Evolutionary conservation across 306 rosid genomes (phyloP).

Genomic region (Cyclanthera cordifolia): DNA sequence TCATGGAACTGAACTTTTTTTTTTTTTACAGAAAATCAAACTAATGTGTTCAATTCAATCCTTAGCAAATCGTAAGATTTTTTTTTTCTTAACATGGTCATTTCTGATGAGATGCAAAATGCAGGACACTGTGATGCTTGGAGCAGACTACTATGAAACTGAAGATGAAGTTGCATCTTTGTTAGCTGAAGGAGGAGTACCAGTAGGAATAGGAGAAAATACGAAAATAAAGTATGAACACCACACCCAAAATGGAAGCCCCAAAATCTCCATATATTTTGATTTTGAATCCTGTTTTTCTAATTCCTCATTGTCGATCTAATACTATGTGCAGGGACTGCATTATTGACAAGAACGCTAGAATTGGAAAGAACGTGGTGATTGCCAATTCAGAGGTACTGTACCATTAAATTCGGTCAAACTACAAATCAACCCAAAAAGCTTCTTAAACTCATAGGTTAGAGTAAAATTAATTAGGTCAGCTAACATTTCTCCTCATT

Average conservation of each 20-base stretch:
- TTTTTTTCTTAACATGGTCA: not conserved
- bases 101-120: not conserved
- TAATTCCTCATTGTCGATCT: slow-evolving; percentile 15
- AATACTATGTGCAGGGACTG: slow-evolving; percentile 45
- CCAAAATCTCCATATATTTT: not conserved
- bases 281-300: not conserved
- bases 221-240: slow-evolving; percentile 54
- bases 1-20: not conserved
- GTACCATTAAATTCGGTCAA: no score
- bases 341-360: slow-evolving; percentile 85
- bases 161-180: slow-evolving; percentile 44
- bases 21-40: not conserved
- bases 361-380: slow-evolving; percentile 70
- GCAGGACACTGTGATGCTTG: slow-evolving; percentile 95
- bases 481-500: no score
- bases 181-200: slow-evolving; percentile 76
- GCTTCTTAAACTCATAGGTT: no score
- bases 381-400: slow-evolving; percentile 71
- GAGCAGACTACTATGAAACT: slow-evolving; percentile 89
- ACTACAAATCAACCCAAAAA: no score
- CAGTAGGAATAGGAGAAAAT: slow-evolving; percentile 85
- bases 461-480: no score
- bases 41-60: not conserved
- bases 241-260: not conserved
- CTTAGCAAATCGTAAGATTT: not conserved